These are phyloP conservation scores for Entelexis paramagnoliae DNA, from an alignment of 1,139 yeast species.

Conservation along the genomic window DNA sequence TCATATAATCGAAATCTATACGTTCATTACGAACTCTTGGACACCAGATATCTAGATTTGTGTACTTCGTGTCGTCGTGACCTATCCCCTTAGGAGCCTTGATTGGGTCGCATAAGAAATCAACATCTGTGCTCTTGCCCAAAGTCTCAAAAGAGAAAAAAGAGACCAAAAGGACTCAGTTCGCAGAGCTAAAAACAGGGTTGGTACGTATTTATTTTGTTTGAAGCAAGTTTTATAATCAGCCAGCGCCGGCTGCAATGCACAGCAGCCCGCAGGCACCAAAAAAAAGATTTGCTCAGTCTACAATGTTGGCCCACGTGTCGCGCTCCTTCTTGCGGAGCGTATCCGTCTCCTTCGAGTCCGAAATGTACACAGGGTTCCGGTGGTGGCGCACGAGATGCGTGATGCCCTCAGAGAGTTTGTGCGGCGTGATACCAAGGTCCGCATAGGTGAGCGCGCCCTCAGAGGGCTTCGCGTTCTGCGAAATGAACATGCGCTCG, in stretches of 20 bases:
- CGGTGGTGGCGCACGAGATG: slow-evolving; percentile 43
- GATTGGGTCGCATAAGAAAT: too few species aligned
- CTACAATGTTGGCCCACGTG: slow-evolving; percentile 28
- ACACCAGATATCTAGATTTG: too few species aligned
- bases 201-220: too few species aligned
- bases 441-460: slow-evolving; percentile 58
- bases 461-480: slow-evolving; percentile 43
- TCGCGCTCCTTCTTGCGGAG: slow-evolving; percentile 30
- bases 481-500: slow-evolving; percentile 65
- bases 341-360: slow-evolving; percentile 31
- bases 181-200: too few species aligned
- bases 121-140: too few species aligned
- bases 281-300: slow-evolving; percentile 15
- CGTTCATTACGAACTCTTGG: too few species aligned
- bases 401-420: slow-evolving; percentile 59
- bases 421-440: slow-evolving; percentile 61
- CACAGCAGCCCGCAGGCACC: neutral
- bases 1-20: too few species aligned
- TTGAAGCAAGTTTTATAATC: too few species aligned
- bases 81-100: too few species aligned
- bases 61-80: too few species aligned
- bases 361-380: slow-evolving; percentile 30
- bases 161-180: too few species aligned
- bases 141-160: too few species aligned
- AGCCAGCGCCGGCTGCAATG: neutral